Base-by-base conservation (phyloP, 2,329 filamentous ascomycete species). In the Aureobasidium lini region DNA sequence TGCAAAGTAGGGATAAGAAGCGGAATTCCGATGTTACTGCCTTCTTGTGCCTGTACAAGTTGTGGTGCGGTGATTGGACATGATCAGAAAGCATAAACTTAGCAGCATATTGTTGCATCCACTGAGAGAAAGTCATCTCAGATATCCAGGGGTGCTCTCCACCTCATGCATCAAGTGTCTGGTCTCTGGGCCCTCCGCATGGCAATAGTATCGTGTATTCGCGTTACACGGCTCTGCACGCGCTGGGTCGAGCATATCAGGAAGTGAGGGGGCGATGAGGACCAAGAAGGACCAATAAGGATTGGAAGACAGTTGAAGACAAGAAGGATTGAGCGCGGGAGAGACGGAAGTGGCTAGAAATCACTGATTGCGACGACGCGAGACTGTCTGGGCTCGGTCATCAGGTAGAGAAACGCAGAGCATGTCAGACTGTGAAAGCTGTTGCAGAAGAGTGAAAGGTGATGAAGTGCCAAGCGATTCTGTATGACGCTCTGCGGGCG, bases 401-500 rank as follows among this genome's bases (percentile, higher is more conserved):
- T 23, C 23, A 3, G 23, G 23, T 23, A 23, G 23, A 23, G 23
- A 23, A 23, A 23, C 2, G 23, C 23, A 23, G 23, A 23, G 23
- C 23, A 23, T 23, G 23, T 23, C 4, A 23, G 23, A 23, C 23
- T 23, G 23, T 23, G 23, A 23, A 23, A 23, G 23, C 23, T 23
- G 36, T 10, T 23, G 13, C 8, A 2, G 4, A 13, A 9, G 18
- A 39, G 48, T 39, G 34, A 29, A 18, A 7, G 13, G 10, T 18
- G n/a, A 28, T 7, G 28, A 4, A 28, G 28, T 23, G 50, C 50
- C 50, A 54, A 54, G 50, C 28, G 50, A 43, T 31, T 39, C 36
- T 42, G 49, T 52, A 52, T 54, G 50, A 54, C 50, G 50, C 50
- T 42, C 15, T 34, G 37, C 50, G 50, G 50, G 39, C 50, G 37